Percentiles rank a stretch among this genome's conserved stretches.
These are phyloP conservation scores for Endothia cerciana DNA, from an alignment of 2,329 filamentous ascomycete genomes.

Conservation along the genomic window DNA sequence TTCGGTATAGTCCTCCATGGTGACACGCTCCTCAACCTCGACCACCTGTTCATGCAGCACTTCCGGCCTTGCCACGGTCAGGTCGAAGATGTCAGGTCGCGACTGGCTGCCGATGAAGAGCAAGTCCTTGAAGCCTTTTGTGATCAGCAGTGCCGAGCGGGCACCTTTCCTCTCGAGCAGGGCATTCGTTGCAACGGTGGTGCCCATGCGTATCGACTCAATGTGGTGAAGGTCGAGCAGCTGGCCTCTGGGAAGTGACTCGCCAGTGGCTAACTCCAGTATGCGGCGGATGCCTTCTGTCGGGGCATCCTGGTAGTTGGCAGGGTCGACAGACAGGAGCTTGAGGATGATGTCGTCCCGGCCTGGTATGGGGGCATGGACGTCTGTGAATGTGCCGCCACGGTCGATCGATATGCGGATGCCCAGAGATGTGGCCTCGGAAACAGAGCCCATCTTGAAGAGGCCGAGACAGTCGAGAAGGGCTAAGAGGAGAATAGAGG, in stretches of 20 bases:
- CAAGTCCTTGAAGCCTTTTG: conserved; percentile 37
- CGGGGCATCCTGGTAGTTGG: conserved; percentile 70
- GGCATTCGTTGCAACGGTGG: conserved; percentile 29
- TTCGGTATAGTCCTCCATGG: conserved; percentile 28
- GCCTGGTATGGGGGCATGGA: conserved; percentile 62
- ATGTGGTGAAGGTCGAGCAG: conserved; percentile 19
- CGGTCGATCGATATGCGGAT: conserved; percentile 45
- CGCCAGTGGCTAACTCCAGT: conserved; percentile 40
- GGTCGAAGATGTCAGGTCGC: conserved; percentile 38
- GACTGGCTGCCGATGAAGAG: conserved; percentile 39
- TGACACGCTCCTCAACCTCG: conserved; percentile 30
- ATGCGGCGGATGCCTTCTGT: conserved; percentile 67
- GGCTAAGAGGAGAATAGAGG: neutral
- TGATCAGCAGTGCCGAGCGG: conserved; percentile 28
- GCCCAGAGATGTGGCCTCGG: conserved; percentile 14
- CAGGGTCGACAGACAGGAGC: conserved; percentile 68
- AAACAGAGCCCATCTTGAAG: conserved; percentile 17
- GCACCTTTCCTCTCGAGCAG: conserved; percentile 29
- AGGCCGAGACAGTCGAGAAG: neutral
- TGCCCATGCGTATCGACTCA: conserved; percentile 27
- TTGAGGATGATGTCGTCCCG: conserved; percentile 71
- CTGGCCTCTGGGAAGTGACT: conserved; percentile 31
- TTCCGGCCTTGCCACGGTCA: conserved; percentile 27
- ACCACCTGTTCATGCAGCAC: conserved; percentile 28
- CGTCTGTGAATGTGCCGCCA: conserved; percentile 70